Percentiles rank a stretch among this genome's conserved stretches.
phyloP scores from a whole-genome alignment of 1,284 basidiomycete genomes.

The Afroboletus lepidellus region DNA sequence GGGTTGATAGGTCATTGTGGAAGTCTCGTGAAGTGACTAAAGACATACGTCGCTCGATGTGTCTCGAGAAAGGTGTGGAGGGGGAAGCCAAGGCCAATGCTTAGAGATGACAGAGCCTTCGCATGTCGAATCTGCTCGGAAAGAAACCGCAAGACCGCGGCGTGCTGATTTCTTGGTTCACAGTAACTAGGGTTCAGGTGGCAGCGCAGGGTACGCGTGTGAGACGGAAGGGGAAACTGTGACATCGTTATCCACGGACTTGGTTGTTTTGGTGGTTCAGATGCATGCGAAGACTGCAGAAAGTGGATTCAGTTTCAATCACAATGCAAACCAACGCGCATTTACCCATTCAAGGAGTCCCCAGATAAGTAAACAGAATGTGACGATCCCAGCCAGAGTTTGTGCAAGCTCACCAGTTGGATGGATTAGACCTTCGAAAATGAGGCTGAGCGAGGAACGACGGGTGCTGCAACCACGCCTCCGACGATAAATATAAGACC shows the following conservation, averaged over 20 bases:
- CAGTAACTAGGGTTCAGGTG: slow-evolving; percentile 1
- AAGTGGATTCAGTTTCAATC: slow-evolving; percentile 11
- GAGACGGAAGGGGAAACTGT: slow-evolving; percentile 16
- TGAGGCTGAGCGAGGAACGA: neutral
- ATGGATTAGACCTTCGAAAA: slow-evolving; percentile 8
- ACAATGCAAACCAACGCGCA: neutral
- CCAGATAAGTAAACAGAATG: slow-evolving; percentile 26
- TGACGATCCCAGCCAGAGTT: slow-evolving; percentile 13
- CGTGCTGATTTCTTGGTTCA: slow-evolving; percentile 18
- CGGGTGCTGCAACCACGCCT: neutral
- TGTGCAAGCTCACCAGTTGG: slow-evolving; percentile 17
- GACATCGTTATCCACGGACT: slow-evolving; percentile 1
- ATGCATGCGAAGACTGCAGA: slow-evolving; percentile 18
- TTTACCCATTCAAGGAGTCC: slow-evolving; percentile 29
- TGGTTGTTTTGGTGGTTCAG: slow-evolving; percentile 9
- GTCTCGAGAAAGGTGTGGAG: slow-evolving; percentile 24
- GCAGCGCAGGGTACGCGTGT: slow-evolving; percentile 2
- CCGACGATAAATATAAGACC: neutral
- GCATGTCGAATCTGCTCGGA: slow-evolving; percentile 31
- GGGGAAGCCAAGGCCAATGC: slow-evolving; percentile 19
- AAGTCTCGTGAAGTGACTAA: neutral
- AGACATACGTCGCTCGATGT: slow-evolving; percentile 24
- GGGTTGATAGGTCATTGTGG: neutral
- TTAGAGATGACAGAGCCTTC: slow-evolving; percentile 27
- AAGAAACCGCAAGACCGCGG: slow-evolving; percentile 26